These are phyloP conservation scores for Yarrowia porcina DNA, from an alignment of 805 yeast species.

Conservation along the genomic window DNA sequence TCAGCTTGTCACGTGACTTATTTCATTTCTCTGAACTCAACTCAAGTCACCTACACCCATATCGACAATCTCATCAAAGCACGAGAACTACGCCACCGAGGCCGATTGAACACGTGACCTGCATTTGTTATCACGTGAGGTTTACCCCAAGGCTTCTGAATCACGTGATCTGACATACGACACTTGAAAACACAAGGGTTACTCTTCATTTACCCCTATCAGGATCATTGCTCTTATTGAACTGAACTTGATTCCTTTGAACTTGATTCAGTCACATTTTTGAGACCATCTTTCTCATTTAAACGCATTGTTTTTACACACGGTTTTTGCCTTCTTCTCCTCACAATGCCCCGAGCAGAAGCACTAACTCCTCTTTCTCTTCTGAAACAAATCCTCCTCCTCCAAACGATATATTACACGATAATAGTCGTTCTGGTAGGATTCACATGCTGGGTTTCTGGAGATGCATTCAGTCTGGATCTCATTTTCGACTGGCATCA, in stretches of 20 bases:
- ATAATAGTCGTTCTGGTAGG: conserved; percentile 67
- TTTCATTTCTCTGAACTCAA: neutral
- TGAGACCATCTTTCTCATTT: no score
- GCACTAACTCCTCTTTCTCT: conserved; percentile 57
- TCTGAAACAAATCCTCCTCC: conserved; percentile 65
- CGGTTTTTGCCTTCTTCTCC: neutral
- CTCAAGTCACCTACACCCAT: neutral
- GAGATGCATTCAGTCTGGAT: conserved; percentile 60
- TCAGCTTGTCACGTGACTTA: neutral
- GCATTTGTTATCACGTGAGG: neutral
- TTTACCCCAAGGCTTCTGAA: neutral
- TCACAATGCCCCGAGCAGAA: conserved; percentile 34
- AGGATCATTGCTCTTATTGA: no score
- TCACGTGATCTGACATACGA: neutral
- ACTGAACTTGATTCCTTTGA: no score
- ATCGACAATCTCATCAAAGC: neutral
- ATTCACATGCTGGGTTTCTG: conserved; percentile 63
- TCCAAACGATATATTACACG: conserved; percentile 75
- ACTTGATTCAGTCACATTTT: no score
- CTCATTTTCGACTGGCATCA: conserved; percentile 82
- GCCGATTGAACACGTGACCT: neutral
- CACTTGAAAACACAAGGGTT: no score
- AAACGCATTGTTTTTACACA: no score
- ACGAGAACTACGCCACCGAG: neutral
- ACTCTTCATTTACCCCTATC: no score